These are phyloP conservation scores for Aureobasidium sp. DNA, from an alignment of 2,329 filamentous ascomycete genomes.

Conservation along the genomic window DNA sequence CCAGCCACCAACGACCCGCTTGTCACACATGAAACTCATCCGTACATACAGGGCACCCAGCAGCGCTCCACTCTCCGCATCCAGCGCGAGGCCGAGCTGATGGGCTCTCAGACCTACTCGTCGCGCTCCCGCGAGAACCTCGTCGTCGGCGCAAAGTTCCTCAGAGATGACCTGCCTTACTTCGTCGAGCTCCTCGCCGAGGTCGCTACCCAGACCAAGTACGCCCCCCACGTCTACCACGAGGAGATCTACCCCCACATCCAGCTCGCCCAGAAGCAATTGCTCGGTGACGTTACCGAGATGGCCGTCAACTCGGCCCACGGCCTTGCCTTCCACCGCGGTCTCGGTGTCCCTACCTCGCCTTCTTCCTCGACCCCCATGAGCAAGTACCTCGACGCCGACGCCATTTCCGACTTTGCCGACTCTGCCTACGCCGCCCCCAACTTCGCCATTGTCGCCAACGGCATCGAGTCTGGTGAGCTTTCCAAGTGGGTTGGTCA, in stretches of 20 bases:
- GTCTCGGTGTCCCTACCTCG: slow-evolving; percentile 73
- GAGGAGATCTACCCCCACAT: slow-evolving; percentile 79
- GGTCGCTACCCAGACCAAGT: slow-evolving; percentile 82
- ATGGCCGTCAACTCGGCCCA: slow-evolving; percentile 84
- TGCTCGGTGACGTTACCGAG: slow-evolving; percentile 55
- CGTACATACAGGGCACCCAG: slow-evolving; percentile 61
- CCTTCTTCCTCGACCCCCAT: slow-evolving; percentile 65
- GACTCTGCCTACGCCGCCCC: slow-evolving; percentile 75
- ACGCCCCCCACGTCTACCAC: slow-evolving; percentile 78
- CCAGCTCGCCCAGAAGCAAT: slow-evolving; percentile 66
- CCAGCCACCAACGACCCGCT: not conserved
- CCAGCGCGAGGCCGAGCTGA: slow-evolving; percentile 87
- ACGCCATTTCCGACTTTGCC: slow-evolving; percentile 68
- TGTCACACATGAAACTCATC: slow-evolving; percentile 13
- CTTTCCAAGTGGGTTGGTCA: slow-evolving; percentile 85
- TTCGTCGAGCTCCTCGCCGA: slow-evolving; percentile 93
- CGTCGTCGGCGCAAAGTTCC: slow-evolving; percentile 88
- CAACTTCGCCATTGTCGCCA: slow-evolving; percentile 87
- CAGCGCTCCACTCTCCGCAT: slow-evolving; percentile 88
- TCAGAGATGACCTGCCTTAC: slow-evolving; percentile 92
- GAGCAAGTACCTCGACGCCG: slow-evolving; percentile 72
- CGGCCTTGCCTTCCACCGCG: slow-evolving; percentile 82
- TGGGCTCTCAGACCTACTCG: slow-evolving; percentile 81
- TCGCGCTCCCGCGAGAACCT: slow-evolving; percentile 92
- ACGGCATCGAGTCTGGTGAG: slow-evolving; percentile 69